Evolutionary conservation across 2,329 filamentous ascomycete genomes (phyloP), one percentile per base, ranked within the genome.

Genomic region (Aspergillus ibericus): DNA sequence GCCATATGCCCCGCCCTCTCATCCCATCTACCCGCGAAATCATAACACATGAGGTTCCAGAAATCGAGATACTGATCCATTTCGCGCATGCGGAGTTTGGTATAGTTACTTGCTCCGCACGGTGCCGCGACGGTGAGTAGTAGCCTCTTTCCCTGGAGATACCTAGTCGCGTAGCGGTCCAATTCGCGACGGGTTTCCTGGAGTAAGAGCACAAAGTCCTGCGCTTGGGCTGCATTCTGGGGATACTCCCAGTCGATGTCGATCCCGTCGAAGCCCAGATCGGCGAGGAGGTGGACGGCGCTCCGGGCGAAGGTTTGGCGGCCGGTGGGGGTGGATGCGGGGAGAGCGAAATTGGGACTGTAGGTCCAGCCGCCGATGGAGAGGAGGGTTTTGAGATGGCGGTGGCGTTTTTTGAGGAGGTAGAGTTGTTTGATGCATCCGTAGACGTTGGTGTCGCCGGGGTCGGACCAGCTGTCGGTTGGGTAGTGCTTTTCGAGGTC

Each of bases 1-100:
- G 93, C 86, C 72, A 93, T 88, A 76, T 97, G 92, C 4, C 89
- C 92, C 0, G 90, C 81, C 5, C 70, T 71, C 2, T 76, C 66
- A 68, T 93, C 90, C 92, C 92, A 97, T 2, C 86, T 88, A 0
- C 93, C 93, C 3, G 92, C 64, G 71, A 87, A 96, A 76, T 96
- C 92, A 75, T 96, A 96, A 1, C 90, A 89, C 92, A 96, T 96
- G 16, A 78, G 66, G 59, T 83, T 82, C 77, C 78, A 82, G 71
- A 82, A 81, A 62, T 82, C 80, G 36, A 83, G 72, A 44, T 80
- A 77, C 25, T 68, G 55, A 59, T 81, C 75, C 80, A 82, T 82
- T 10, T 71, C 74, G 1, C 66, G 67, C 9, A 82, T 69, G 10
- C 75, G 71, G 55, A 82, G 61, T 15, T 56, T 40, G n/a, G 32